Conservation (phyloP, 495 filamentous ascomycete species). For the Aspergillus panamensis region DNA sequence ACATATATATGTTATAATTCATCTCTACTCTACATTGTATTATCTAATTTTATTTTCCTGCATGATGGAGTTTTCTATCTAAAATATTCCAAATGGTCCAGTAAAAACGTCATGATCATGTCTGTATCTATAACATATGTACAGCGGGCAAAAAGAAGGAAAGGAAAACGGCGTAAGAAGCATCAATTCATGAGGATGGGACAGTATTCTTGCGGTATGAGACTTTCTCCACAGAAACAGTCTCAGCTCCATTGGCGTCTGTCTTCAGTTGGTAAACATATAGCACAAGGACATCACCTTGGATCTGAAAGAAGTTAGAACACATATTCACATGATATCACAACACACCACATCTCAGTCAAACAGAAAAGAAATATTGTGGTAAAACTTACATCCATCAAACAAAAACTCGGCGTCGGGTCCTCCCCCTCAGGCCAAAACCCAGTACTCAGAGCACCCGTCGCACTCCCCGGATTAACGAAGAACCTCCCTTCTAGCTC, state of each 20-base stretch:
- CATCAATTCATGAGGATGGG: constrained; percentile 32
- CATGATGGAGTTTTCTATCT: too few species aligned
- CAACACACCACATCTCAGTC: neutral
- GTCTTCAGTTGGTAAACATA: constrained; percentile 97
- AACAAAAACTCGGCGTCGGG: constrained; percentile 88
- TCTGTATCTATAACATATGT: constrained; percentile 34
- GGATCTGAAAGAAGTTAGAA: constrained; percentile 57
- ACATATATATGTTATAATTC: neutral
- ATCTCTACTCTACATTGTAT: neutral
- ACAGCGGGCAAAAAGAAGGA: constrained; percentile 17
- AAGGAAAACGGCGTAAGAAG: constrained; percentile 9
- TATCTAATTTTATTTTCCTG: neutral
- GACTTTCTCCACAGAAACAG: constrained; percentile 95
- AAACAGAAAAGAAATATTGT: neutral
- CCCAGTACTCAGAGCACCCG: constrained; percentile 74
- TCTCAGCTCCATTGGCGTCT: constrained; percentile 83
- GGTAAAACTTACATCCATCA: constrained; percentile 86
- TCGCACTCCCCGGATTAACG: constrained; percentile 94
- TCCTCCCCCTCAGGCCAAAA: constrained; percentile 73
- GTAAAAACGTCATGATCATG: constrained; percentile 22
- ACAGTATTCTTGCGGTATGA: constrained; percentile 80
- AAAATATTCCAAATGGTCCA: neutral
- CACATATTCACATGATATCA: neutral
- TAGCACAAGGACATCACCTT: constrained; percentile 93
- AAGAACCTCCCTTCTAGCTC: constrained; percentile 99